Conservation (phyloP, 208 protist species). For the Leishmania aethiopica region DNA sequence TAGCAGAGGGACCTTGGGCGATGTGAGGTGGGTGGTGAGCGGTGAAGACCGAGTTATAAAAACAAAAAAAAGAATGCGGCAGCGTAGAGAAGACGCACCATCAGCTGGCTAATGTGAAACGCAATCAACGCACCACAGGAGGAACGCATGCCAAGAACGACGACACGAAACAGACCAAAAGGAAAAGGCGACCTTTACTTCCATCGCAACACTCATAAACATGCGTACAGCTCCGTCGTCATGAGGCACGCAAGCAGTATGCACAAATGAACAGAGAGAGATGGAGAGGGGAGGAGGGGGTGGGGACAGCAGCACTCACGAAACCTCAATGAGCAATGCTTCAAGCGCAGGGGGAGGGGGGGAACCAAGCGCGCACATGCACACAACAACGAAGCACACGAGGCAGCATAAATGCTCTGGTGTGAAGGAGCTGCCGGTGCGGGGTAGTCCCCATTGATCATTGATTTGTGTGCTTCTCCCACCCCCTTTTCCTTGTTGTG, state of each 20-base stretch:
- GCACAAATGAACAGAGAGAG: background rate
- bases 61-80: background rate
- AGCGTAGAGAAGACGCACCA: background rate
- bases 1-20: background rate
- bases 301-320: background rate
- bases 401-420: background rate
- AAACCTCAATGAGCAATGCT: background rate
- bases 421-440: background rate
- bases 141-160: conserved; percentile 1
- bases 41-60: background rate
- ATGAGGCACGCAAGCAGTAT: background rate
- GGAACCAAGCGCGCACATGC: background rate
- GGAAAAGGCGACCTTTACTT: background rate
- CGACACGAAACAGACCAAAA: conserved; percentile 5
- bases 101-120: background rate
- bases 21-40: background rate
- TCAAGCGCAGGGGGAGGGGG: background rate
- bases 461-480: background rate
- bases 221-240: background rate
- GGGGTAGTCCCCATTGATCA: background rate
- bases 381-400: background rate
- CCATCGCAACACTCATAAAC: background rate
- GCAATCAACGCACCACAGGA: background rate
- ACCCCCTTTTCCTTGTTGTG: background rate
- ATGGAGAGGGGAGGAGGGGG: background rate